phyloP scores from a whole-genome alignment of 768 basidiomycete species.

The Xanthoconium purpureum region DNA sequence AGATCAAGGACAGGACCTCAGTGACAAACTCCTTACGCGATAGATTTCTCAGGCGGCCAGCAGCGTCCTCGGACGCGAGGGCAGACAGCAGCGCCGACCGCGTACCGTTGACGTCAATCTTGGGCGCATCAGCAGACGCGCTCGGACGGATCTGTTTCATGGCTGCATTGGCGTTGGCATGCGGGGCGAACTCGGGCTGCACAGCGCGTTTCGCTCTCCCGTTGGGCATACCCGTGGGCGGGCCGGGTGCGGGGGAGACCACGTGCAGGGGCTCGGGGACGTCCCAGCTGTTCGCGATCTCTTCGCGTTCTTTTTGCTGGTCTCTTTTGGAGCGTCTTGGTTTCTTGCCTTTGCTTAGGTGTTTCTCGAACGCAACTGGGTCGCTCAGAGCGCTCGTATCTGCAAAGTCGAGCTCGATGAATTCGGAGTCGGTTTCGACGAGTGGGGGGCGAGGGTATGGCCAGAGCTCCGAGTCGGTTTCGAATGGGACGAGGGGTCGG shows the following conservation, averaged over 20 bases:
- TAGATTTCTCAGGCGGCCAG: conserved; percentile 23
- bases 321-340: conserved; percentile 33
- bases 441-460: conserved; percentile 56
- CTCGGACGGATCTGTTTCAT: conserved; percentile 3
- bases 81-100: conserved; percentile 26
- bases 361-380: conserved; percentile 50
- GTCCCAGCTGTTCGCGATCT: conserved; percentile 65
- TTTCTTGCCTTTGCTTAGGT: conserved; percentile 25
- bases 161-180: neutral
- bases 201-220: conserved; percentile 22
- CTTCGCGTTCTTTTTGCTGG: conserved; percentile 38
- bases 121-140: conserved; percentile 2
- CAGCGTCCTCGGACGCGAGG: conserved; percentile 18
- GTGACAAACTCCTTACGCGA: conserved; percentile 57
- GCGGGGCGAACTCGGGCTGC: conserved; percentile 2
- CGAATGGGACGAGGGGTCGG: conserved; percentile 57
- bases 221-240: conserved; percentile 16
- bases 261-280: conserved; percentile 34
- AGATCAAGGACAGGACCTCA: conserved; percentile 58
- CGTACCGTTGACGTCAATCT: conserved; percentile 18
- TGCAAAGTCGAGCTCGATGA: conserved; percentile 73
- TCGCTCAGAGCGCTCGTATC: conserved; percentile 74
- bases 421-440: conserved; percentile 46
- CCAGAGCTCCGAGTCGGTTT: conserved; percentile 66
- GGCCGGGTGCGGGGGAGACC: conserved; percentile 15